Evolutionary conservation across 176 grass and related monocot genomes (phyloP).

Genomic region (Elaeis guineensis): DNA sequence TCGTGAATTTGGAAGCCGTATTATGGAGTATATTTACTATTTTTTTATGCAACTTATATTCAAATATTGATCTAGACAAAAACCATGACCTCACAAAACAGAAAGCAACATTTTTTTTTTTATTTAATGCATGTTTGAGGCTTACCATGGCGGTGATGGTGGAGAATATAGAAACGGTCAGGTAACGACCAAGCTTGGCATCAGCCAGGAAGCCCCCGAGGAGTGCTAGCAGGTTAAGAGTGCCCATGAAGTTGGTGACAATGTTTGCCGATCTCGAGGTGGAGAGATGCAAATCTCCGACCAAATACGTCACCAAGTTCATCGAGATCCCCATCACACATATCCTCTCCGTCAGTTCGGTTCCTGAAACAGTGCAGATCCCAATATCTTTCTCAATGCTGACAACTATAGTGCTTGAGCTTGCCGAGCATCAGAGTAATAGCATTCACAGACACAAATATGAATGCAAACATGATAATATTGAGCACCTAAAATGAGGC

Average conservation of each 20-base stretch:
- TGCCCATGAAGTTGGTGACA: slow-evolving; percentile 66
- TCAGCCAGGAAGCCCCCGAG: slow-evolving; percentile 58
- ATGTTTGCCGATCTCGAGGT: slow-evolving; percentile 39
- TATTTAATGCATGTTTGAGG: no score
- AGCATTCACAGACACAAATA: not conserved
- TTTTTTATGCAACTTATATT: no score
- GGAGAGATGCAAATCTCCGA: slow-evolving; percentile 52
- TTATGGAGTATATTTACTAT: no score
- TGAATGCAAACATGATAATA: not conserved
- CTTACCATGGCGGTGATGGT: slow-evolving; percentile 29
- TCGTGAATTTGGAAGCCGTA: no score
- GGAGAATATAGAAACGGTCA: slow-evolving; percentile 29
- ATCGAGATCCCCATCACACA: slow-evolving; percentile 70
- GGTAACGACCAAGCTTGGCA: slow-evolving; percentile 45
- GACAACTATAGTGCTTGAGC: no score
- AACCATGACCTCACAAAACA: no score
- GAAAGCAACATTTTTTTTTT: no score
- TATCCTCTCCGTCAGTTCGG: slow-evolving; percentile 71
- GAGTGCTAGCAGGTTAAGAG: slow-evolving; percentile 57
- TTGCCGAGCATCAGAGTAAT: no score
- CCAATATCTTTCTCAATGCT: not conserved
- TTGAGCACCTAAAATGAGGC: slow-evolving; percentile 47
- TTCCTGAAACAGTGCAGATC: slow-evolving; percentile 3
- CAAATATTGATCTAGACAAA: no score
- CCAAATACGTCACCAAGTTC: slow-evolving; percentile 64